Evolutionary conservation across 129 eudicot genomes (phyloP).

Genomic region (Erigeron canadensis): DNA sequence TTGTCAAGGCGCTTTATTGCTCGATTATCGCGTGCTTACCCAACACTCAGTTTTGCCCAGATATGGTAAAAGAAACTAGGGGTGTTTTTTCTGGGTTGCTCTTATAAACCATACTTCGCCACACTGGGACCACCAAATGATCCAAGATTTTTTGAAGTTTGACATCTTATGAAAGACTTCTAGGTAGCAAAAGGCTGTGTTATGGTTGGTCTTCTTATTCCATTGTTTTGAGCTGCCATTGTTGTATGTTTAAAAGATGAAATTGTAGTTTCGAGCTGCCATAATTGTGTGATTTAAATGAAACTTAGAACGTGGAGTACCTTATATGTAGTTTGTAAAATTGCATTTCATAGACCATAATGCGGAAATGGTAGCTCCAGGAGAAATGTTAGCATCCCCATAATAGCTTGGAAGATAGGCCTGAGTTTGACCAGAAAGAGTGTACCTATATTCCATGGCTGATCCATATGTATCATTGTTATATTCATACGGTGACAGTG

Average conservation of each 20-base stretch:
- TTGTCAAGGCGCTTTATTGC: neutral
- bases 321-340: too few species aligned
- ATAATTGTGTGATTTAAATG: conserved; percentile 17
- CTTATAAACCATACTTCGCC: neutral
- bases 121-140: neutral
- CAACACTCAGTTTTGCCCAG: neutral
- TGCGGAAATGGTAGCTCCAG: too few species aligned
- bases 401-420: conserved; percentile 12
- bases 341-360: too few species aligned
- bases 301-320: too few species aligned
- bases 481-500: neutral
- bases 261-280: conserved; percentile 16
- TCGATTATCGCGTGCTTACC: neutral
- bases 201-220: conserved; percentile 7
- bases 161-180: neutral
- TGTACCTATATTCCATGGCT: neutral
- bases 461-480: conserved; percentile 11
- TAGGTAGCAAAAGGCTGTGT: neutral
- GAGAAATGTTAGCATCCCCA: neutral
- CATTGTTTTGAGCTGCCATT: conserved; percentile 15
- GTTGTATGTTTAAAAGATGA: conserved; percentile 12
- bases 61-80: conserved; percentile 1
- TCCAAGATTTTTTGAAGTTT: neutral
- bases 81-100: neutral
- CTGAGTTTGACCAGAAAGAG: conserved; percentile 4